Evolutionary conservation across 2,329 filamentous ascomycete species (phyloP).

Genomic region (Huntiella omanensis): DNA sequence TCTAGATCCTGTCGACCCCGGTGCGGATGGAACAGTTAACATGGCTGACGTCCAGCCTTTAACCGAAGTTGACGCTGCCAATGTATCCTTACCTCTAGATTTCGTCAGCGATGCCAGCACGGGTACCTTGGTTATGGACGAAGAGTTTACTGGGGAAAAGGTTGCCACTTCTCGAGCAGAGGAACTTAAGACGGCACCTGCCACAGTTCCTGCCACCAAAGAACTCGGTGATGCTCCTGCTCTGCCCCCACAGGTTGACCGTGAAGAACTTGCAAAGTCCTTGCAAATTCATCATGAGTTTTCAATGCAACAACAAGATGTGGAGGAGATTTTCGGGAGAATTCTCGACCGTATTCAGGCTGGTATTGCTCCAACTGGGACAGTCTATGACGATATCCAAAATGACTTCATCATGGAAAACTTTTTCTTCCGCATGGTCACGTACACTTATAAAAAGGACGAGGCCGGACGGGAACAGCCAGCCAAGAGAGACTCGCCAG

Average conservation of each 20-base stretch:
- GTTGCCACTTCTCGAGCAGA: too few species aligned
- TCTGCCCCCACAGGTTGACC: neutral
- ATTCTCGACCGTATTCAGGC: conserved; percentile 81
- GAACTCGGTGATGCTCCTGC: neutral
- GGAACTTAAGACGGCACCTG: too few species aligned
- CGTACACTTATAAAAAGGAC: conserved; percentile 36
- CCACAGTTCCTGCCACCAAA: too few species aligned
- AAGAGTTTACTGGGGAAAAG: too few species aligned
- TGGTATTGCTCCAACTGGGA: conserved; percentile 55
- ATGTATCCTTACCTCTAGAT: too few species aligned
- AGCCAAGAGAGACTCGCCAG: conserved; percentile 11
- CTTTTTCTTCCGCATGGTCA: conserved; percentile 43
- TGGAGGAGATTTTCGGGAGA: conserved; percentile 87
- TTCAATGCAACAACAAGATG: conserved; percentile 55
- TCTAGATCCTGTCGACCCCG: neutral
- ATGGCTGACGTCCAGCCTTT: conserved; percentile 8
- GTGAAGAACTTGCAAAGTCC: conserved; percentile 20
- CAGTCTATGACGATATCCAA: conserved; percentile 52
- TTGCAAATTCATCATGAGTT: conserved; percentile 18
- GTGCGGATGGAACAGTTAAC: conserved; percentile 1
- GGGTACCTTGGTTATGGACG: too few species aligned
- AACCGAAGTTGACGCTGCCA: neutral
- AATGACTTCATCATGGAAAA: conserved; percentile 59
- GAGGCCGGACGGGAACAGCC: conserved; percentile 14
- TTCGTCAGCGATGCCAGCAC: too few species aligned